These are phyloP conservation scores for Aechmea fasciata DNA, from an alignment of 176 grass and related monocot genomes.

Conservation along the genomic window DNA sequence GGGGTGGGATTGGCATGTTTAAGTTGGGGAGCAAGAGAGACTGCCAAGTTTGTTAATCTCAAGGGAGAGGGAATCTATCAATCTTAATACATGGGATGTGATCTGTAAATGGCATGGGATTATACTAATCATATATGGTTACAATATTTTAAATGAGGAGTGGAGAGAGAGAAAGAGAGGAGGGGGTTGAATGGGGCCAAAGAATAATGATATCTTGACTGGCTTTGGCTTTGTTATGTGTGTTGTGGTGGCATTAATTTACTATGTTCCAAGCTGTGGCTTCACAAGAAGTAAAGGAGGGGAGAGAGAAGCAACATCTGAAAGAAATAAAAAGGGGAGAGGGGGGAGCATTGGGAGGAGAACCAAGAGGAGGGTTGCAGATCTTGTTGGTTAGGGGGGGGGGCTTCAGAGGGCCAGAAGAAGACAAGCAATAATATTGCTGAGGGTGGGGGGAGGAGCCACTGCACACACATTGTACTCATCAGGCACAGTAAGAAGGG, in stretches of 20 bases:
- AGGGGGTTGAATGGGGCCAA: constrained; percentile 11
- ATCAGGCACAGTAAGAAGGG: constrained; percentile 3
- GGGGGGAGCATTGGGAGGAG: constrained; percentile 20
- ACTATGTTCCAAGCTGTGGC: constrained; percentile 29
- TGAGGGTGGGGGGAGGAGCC: constrained; percentile 3
- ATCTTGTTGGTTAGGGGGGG: constrained; percentile 7
- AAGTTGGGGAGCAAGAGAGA: constrained; percentile 14
- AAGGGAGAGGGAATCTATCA: constrained; percentile 25
- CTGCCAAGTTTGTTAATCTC: constrained; percentile 19
- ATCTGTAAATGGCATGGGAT: constrained; percentile 26
- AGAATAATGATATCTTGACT: constrained; percentile 27
- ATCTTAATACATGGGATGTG: constrained; percentile 19
- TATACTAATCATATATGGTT: constrained; percentile 10
- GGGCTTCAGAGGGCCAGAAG: constrained; percentile 29
- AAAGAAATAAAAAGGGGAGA: neutral
- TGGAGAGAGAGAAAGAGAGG: neutral
- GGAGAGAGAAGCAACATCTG: neutral
- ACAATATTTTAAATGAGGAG: constrained; percentile 1
- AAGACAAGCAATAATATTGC: constrained; percentile 51
- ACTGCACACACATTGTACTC: constrained; percentile 13
- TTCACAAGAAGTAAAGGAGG: constrained; percentile 4
- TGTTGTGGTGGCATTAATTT: constrained; percentile 39
- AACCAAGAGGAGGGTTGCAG: constrained; percentile 10
- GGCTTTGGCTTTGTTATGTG: constrained; percentile 50
- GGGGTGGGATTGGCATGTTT: neutral